Evolutionary conservation across 2,329 filamentous ascomycete species (phyloP), one percentile per base, ranked within the genome.

Genomic region (Malbranchea zuffiana): DNA sequence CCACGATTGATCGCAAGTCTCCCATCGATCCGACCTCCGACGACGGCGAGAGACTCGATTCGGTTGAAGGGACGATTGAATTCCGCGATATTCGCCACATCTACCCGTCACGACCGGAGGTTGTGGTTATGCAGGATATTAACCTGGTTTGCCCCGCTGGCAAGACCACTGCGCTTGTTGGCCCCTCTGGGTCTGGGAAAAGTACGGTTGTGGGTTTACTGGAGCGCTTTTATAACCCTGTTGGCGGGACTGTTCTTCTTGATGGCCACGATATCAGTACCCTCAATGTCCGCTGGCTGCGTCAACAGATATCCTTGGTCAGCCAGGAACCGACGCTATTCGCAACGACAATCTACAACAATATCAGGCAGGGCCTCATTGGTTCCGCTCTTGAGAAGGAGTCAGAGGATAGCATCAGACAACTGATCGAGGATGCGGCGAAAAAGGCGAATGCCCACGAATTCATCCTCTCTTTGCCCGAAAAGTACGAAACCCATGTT

Each of bases 261-360:
- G 90, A 96, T 54, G 88, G 82, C 5, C 76, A 80, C 47, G 81
- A 93, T 54, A 78, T 94, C 39, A 75, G 74, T 50, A 80, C 69
- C 0, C 66, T 96, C 33, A 96, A 96, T 53, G 70, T 96, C 23
- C 75, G 77, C 34, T 96, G 88, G 88, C 66, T 96, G 43, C 80
- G 90, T 40, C 84, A 88, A 54, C 85, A 96, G 50, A 86, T 98
- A 51, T 79, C 87, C 1, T 69, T 96, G 3, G 90, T 98, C 38
- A 86, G 83, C 45, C 90, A 96, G 56, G 90, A 98, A 53, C 88
- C 88, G 1, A 80, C 84, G 0, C 71, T 96, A 0, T 98, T 96
- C 55, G 80, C 80, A 37, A 88, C 82, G 0, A 87, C 84, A 0
- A 94, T 96, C 51, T 87, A 73, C 54, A 73, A 83, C 35, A 96